Evolutionary conservation across 208 protist genomes (phyloP), one percentile per base, ranked within the genome.

Genomic region (Leishmania tropica): DNA sequence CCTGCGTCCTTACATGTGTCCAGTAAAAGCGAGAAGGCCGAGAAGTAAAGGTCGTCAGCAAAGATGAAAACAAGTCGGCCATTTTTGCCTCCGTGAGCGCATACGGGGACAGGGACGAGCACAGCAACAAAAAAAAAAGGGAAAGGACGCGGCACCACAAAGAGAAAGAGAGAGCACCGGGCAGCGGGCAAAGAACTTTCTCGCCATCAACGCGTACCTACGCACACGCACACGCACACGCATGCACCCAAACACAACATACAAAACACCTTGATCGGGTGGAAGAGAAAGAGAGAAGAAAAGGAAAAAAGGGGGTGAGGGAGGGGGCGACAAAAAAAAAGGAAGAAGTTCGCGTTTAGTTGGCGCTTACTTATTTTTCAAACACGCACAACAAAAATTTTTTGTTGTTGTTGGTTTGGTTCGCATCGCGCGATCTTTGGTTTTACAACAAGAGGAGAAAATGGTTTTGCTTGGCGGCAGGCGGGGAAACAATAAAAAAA

Each of bases 381-480:
- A 65, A 37, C 21, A 74, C 68, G 53, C n/a, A 74, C n/a, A 74
- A 74, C 45, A 74, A 21, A 47, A 6, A 47, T 53, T 21, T 54
- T 19, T 54, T 54, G 11, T 54, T 54, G 51, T 13, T 54, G 51
- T 13, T 54, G 15, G 15, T 21, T 21, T 21, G 3, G 51, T 54
- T 54, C 5, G 11, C 51, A 21, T 54, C 15, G 5, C 5, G 17
- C 51, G 15, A 19, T 37, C n/a, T 8, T 24, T 7, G 19, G 56
- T 8, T 64, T 40, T 54, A 79, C 75, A 79, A 79, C 75, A 79
- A 70, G 19, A 37, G 35, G 54, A 79, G 75, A 79, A 54, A 68
- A 79, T 70, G 75, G 58, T 65, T 28, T 40, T 64, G n/a, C 37
- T 79, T 79, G 42, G 75, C 75, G 75, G 58, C 42, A 51, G 68